phyloP scores from a whole-genome alignment of 805 yeast species.

The Yamadazyma ubonensis region DNA sequence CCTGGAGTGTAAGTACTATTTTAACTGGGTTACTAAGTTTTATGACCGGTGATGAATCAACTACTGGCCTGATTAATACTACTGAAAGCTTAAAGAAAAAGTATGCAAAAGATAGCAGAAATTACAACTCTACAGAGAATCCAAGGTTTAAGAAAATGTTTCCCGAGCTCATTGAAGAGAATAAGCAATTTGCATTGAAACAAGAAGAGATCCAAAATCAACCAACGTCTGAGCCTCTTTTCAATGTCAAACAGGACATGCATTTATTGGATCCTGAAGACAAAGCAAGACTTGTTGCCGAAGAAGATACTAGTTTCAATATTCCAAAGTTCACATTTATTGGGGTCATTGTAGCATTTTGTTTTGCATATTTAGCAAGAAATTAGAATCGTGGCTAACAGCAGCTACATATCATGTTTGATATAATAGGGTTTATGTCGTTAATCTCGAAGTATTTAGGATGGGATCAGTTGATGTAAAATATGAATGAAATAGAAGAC shows the following conservation, averaged over 20 bases:
- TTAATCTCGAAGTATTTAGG: neutral
- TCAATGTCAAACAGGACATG: slow-evolving; percentile 26
- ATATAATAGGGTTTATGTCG: neutral
- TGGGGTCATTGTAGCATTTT: slow-evolving; percentile 34
- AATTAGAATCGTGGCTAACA: neutral
- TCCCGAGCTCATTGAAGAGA: slow-evolving; percentile 60
- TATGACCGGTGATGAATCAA: slow-evolving; percentile 84
- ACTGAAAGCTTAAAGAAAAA: slow-evolving; percentile 54
- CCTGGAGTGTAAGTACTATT: slow-evolving; percentile 91
- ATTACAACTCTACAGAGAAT: slow-evolving; percentile 59
- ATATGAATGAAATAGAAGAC: no score
- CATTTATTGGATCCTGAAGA: slow-evolving; percentile 65
- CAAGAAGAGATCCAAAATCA: slow-evolving; percentile 17
- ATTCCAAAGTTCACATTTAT: slow-evolving; percentile 19
- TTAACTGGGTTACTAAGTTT: slow-evolving; percentile 84
- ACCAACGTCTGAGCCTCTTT: slow-evolving; percentile 16
- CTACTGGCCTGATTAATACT: slow-evolving; percentile 79
- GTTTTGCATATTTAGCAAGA: slow-evolving; percentile 21
- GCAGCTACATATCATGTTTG: no score
- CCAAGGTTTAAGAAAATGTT: slow-evolving; percentile 60
- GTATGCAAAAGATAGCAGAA: slow-evolving; percentile 58
- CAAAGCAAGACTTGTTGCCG: slow-evolving; percentile 44
- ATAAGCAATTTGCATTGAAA: slow-evolving; percentile 30
- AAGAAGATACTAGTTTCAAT: slow-evolving; percentile 12
- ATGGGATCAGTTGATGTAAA: neutral